A percentile compares a stretch with the other conserved stretches of the same genome.
phyloP scores from a whole-genome alignment of 768 basidiomycete genomes.

The Boletellus sp. region DNA sequence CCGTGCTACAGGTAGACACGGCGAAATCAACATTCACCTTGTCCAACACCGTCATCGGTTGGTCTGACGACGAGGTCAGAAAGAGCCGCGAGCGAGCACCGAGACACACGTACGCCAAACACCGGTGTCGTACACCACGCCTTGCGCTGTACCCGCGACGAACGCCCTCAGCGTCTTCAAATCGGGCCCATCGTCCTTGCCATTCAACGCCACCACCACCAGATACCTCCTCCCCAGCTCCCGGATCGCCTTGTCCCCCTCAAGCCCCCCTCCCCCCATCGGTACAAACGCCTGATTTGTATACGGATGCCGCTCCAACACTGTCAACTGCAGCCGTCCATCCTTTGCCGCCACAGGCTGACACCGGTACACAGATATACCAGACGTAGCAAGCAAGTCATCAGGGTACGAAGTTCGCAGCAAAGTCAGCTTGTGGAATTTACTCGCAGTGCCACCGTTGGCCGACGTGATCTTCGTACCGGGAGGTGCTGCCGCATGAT shows the following conservation, averaged over 20 bases:
- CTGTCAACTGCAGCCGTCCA: conserved; percentile 55
- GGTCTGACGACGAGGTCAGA: conserved; percentile 51
- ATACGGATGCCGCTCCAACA: conserved; percentile 85
- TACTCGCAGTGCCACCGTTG: conserved; percentile 86
- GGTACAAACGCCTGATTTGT: conserved; percentile 95
- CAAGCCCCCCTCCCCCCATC: conserved; percentile 61
- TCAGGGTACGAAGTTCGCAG: conserved; percentile 63
- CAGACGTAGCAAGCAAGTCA: conserved; percentile 52
- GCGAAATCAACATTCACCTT: conserved; percentile 47
- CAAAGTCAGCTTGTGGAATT: conserved; percentile 89
- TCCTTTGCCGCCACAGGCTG: conserved; percentile 46
- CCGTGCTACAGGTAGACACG: neutral
- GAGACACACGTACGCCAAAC: conserved; percentile 78
- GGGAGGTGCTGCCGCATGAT: conserved; percentile 62
- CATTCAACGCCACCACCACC: conserved; percentile 84
- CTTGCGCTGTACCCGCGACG: conserved; percentile 74
- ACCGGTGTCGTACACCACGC: conserved; percentile 77
- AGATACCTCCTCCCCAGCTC: conserved; percentile 61
- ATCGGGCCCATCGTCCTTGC: conserved; percentile 73
- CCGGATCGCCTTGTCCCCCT: conserved; percentile 41
- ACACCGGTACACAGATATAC: conserved; percentile 83
- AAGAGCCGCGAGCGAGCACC: conserved; percentile 3
- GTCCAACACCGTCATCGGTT: conserved; percentile 83
- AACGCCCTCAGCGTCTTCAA: conserved; percentile 75
- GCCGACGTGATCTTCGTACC: conserved; percentile 72